Evolutionary conservation across 306 rosid species (phyloP), one percentile per base, ranked within the genome.

Genomic region (Inga oerstediana): DNA sequence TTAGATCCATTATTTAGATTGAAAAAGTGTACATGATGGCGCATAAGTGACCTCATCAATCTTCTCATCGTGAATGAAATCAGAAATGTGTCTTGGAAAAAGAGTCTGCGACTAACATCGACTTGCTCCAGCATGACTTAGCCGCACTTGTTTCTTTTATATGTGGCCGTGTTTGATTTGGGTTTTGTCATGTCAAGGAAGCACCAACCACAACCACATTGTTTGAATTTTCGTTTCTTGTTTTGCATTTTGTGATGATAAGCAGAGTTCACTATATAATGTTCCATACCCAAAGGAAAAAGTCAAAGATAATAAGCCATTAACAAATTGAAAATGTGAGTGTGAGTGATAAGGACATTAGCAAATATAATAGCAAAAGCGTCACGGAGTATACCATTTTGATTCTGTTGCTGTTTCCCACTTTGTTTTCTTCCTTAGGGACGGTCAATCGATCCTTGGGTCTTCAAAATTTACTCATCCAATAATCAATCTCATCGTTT

Each of bases 161-260:
- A 32, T 70, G 83, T 83, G 90, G 89, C 54, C 51, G 54, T 3
- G 43, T 39, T 87, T 85, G 17, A 65, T 75, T 84, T 79, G 73
- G 27, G 34, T 14, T 77, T 72, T 77, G 80, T 51, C 37, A 73
- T 65, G 61, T 62, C 79, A 14, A 12, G 76, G 10, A 56, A n/a
- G 64, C 79, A 76, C 88, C 80, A 52, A 77, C 84, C 74, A 56
- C n/a, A 24, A 39, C 86, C 81, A 84, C 80, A 78, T 80, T 7
- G 43, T 84, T 88, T 78, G 88, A 82, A 67, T 81, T 80, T 84
- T 51, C 32, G 56, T 44, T 87, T 19, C n/a, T 46, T 65, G 79
- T 65, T 35, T 64, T 64, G 48, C 5, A 41, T 41, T 41, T 20
- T 22, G 14, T 22, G 35, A 73, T 46, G 61, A 73, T 73, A 48